A percentile compares a stretch with the other conserved stretches of the same genome.
These are phyloP conservation scores for Mucor racemosus DNA, from an alignment of 371 early-diverging fungal species.

Conservation along the genomic window DNA sequence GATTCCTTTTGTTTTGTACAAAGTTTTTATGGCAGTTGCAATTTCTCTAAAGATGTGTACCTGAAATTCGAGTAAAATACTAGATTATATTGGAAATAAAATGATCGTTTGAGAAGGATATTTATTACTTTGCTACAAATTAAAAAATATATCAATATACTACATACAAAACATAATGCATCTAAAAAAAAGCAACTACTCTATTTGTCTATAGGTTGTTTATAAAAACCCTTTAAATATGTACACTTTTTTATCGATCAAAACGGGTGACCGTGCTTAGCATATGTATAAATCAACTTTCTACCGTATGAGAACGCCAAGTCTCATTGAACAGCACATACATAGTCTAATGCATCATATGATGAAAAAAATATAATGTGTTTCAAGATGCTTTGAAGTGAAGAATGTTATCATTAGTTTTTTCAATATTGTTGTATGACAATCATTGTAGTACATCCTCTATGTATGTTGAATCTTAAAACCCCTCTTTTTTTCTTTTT, in stretches of 20 bases:
- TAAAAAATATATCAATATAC: no score
- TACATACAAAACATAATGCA: no score
- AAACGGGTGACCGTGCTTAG: constrained; percentile 1
- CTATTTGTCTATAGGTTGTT: no score
- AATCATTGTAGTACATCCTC: not conserved
- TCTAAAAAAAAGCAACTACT: no score
- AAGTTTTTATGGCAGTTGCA: no score
- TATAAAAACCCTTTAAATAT: no score
- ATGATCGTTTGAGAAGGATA: no score
- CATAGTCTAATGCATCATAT: not conserved
- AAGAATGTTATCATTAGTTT: not conserved
- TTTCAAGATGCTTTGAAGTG: not conserved
- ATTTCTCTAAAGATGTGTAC: no score
- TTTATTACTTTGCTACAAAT: no score
- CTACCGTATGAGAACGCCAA: not conserved
- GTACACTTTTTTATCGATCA: not conserved
- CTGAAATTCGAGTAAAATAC: no score
- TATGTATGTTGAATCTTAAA: not conserved
- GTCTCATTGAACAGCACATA: not conserved
- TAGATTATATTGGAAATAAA: no score
- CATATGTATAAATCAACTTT: not conserved
- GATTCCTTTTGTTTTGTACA: no score
- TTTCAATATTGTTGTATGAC: not conserved
- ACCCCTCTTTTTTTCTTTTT: not conserved
- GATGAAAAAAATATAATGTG: not conserved